Evolutionary conservation across 139 green algal species (phyloP), one percentile per base, ranked within the genome.

Genomic region (Chlorella ohadii): DNA sequence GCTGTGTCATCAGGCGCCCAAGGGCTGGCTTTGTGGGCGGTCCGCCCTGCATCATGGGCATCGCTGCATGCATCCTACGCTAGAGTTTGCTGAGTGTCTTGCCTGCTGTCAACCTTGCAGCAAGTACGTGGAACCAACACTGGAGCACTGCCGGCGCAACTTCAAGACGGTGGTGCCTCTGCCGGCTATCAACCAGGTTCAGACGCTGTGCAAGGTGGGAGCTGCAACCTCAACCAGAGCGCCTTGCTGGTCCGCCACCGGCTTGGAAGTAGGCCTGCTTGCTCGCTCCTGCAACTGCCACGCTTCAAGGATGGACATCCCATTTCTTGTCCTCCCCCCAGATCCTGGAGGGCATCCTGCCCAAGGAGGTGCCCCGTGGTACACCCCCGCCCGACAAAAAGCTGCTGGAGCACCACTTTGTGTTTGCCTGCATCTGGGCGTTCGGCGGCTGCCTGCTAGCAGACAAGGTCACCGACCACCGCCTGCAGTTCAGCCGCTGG

Each of bases 401-500:
- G 90, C 85, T 98, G 65, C 79, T 97, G 75, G 95, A 99, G 89
- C 86, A 94, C 86, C 88, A 96, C 84, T 98, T 99, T 88, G 95
- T 99, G 38, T 98, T 97, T 87, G 92, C 95, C 19, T 97, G 92
- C 81, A 78, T 98, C 22, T 98, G 96, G 96, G 93, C 95, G 4
- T 96, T 98, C 87, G 96, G 96, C n/a, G 94, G 95, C 73, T 93
- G 87, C 81, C 92, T 98, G 91, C 88, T 96, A 44, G 92, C 95
- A 28, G 84, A 95, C 86, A 92, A 96, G 90, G 90, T 97, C 47
- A 91, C 82, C 22, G 94, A 98, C 90, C 95, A 95, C 90, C 91
- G 92, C 75, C 90, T 89, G 17, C 89, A 94, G 81, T 98, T 98
- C 91, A 93, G 85, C 87, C 94, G 95, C 83, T 98, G 95, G 95